phyloP scores from a whole-genome alignment of 495 filamentous ascomycete genomes.

The Darksidea phi region DNA sequence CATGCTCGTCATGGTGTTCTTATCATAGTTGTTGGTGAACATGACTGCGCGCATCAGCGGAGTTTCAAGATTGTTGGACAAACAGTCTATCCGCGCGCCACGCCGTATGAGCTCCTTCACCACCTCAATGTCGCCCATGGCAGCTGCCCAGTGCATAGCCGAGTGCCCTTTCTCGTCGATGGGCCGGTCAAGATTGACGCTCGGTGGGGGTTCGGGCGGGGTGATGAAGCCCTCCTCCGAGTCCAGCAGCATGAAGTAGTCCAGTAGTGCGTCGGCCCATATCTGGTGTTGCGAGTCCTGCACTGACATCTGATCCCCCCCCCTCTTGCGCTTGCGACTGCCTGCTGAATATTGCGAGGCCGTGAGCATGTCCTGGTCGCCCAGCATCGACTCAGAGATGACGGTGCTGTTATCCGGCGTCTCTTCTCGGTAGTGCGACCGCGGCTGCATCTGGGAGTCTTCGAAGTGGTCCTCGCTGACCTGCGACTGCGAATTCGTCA shows the following conservation, averaged over 20 bases:
- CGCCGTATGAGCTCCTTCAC: conserved; percentile 79
- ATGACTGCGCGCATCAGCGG: conserved; percentile 90
- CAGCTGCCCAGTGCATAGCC: conserved; percentile 91
- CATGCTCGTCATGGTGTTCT: conserved; percentile 77
- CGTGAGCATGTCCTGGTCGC: conserved; percentile 72
- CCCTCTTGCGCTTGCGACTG: conserved; percentile 78
- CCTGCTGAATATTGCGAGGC: conserved; percentile 63
- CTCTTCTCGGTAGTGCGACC: conserved; percentile 73
- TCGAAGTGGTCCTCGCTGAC: conserved; percentile 59
- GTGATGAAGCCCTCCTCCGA: conserved; percentile 64
- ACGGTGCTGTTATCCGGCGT: conserved; percentile 77
- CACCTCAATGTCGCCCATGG: conserved; percentile 95
- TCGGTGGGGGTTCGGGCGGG: conserved; percentile 73
- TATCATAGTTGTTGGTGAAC: conserved; percentile 95
- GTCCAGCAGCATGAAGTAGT: conserved; percentile 86
- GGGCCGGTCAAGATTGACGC: conserved; percentile 80
- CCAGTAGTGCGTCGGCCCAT: conserved; percentile 86
- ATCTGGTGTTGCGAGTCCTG: conserved; percentile 80
- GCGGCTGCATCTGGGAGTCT: conserved; percentile 38
- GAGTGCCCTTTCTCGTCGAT: conserved; percentile 89
- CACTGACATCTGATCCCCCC: conserved; percentile 57
- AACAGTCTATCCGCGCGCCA: conserved; percentile 63
- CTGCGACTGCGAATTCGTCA: conserved; percentile 39
- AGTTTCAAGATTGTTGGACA: conserved; percentile 82
- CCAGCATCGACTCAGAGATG: conserved; percentile 76